These are phyloP conservation scores for Myxozyma monticola DNA, from an alignment of 805 yeast species.

Conservation along the genomic window DNA sequence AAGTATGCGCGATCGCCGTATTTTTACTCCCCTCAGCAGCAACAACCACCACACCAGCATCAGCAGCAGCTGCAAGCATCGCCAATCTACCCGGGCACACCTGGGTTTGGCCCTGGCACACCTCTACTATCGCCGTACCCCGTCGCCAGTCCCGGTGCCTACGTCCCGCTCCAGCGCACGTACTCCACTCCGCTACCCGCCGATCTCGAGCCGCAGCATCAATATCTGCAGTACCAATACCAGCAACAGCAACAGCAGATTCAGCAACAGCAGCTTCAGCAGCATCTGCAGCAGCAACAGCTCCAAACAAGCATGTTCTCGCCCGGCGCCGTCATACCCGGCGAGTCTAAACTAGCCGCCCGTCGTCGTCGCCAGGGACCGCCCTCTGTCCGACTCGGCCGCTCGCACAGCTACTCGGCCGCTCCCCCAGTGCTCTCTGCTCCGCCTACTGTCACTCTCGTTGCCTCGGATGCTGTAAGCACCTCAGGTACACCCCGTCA, in stretches of 20 bases:
- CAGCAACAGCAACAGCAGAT: conserved; percentile 6
- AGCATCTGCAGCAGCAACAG: not conserved
- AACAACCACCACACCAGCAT: not conserved
- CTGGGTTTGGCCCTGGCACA: not conserved
- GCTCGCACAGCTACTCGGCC: conserved; percentile 24
- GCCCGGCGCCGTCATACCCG: not conserved
- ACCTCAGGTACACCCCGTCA: too few relatives aligned
- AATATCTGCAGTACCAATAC: too few relatives aligned
- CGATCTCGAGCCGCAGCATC: conserved; percentile 7
- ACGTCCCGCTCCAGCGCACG: conserved; percentile 15
- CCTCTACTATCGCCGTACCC: not conserved
- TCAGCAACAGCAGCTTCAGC: conserved; percentile 10
- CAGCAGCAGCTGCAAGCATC: conserved; percentile 4
- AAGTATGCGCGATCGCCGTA: conserved; percentile 5
- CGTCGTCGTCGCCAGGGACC: conserved; percentile 24
- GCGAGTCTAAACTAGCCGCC: conserved; percentile 21
- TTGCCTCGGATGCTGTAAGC: too few relatives aligned
- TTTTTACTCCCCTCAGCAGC: not conserved
- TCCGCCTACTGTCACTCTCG: not conserved
- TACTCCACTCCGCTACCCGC: conserved; percentile 12
- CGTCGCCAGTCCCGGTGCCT: not conserved
- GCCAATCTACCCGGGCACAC: conserved; percentile 6
- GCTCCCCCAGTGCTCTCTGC: conserved; percentile 1
- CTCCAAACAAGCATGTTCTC: not conserved
- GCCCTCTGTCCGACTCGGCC: conserved; percentile 21